These are phyloP conservation scores for Saturnispora bothae DNA, from an alignment of 805 yeast species.

Conservation along the genomic window DNA sequence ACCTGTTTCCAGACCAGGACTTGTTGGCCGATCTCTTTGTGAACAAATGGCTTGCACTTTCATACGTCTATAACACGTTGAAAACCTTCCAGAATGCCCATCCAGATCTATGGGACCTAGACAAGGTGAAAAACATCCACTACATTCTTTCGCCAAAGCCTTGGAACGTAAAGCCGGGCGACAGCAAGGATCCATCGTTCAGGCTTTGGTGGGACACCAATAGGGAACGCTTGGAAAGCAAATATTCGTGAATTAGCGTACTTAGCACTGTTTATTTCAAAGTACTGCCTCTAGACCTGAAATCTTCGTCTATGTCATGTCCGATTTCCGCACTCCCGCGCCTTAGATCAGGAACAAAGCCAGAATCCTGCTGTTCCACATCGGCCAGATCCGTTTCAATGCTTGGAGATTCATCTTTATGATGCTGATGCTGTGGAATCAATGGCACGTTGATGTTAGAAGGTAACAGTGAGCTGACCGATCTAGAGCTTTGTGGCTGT, in stretches of 20 bases:
- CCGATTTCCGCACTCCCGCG: constrained; percentile 3
- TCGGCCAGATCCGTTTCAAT: no score
- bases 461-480: no score
- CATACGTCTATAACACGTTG: constrained; percentile 45
- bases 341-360: neutral
- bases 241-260: no score
- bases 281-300: no score
- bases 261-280: no score
- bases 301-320: no score
- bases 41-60: constrained; percentile 39
- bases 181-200: constrained; percentile 39
- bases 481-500: no score
- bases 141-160: constrained; percentile 52
- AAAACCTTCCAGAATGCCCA: constrained; percentile 41
- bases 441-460: neutral
- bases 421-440: neutral
- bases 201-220: constrained; percentile 40
- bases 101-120: constrained; percentile 35
- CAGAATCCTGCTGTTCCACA: no score
- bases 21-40: constrained; percentile 43
- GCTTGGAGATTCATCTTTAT: constrained; percentile 1
- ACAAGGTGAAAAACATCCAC: constrained; percentile 45
- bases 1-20: constrained; percentile 52
- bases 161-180: constrained; percentile 33
- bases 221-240: no score